Conservation (phyloP, 306 rosid species). For the Carpinus viminea region DNA sequence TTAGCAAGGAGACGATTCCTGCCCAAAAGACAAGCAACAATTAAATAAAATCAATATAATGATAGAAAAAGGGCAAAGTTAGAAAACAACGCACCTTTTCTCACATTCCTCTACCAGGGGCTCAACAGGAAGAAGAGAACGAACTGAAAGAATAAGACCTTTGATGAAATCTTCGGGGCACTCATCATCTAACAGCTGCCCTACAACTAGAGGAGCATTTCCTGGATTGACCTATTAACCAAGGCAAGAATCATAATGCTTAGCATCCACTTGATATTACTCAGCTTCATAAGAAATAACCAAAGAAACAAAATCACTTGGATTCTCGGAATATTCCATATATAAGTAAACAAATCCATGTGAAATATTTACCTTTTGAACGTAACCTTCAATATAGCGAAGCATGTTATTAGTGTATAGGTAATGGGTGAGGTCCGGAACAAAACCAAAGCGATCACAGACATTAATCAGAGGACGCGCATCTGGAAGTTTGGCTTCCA, state of each 20-base stretch:
- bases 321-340: neutral
- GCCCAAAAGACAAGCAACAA: neutral
- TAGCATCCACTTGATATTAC: slow-evolving; percentile 14
- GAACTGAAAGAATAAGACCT: slow-evolving; percentile 96
- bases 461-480: slow-evolving; percentile 96
- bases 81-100: slow-evolving; percentile 57
- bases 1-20: slow-evolving; percentile 88
- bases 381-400: slow-evolving; percentile 98
- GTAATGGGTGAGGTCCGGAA: slow-evolving; percentile 95
- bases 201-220: slow-evolving; percentile 97
- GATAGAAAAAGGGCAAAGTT: neutral
- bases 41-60: neutral
- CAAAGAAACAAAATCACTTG: slow-evolving; percentile 1
- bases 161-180: slow-evolving; percentile 99
- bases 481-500: slow-evolving; percentile 99
- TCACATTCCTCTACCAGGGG: slow-evolving; percentile 98
- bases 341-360: neutral
- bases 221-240: slow-evolving; percentile 87
- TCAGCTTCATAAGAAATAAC: neutral
- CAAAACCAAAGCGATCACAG: slow-evolving; percentile 98
- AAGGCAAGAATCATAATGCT: slow-evolving; percentile 8
- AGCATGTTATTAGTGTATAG: slow-evolving; percentile 97
- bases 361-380: slow-evolving; percentile 97
- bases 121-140: slow-evolving; percentile 98
- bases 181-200: slow-evolving; percentile 97